Conservation (phyloP, 345 rosid genomes). For the Linum tenue region DNA sequence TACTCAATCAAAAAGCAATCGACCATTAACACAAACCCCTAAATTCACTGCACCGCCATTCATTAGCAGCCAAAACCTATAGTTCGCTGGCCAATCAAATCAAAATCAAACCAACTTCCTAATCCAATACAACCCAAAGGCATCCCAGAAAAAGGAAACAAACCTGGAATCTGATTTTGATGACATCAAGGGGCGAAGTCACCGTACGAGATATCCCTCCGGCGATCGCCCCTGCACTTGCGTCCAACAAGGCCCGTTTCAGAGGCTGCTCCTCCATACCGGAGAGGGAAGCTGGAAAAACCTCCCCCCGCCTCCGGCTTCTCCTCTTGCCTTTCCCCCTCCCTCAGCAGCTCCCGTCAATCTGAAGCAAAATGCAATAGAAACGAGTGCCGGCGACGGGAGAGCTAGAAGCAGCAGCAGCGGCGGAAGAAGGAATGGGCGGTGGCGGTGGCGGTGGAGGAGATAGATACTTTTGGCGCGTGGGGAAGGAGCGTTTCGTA, state of each 20-base stretch:
- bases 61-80: neutral
- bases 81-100: neutral
- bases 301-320: neutral
- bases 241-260: slow-evolving; percentile 56
- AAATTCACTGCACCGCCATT: neutral
- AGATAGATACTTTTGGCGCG: neutral
- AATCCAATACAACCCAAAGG: slow-evolving; percentile 1
- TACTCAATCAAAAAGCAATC: neutral
- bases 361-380: neutral
- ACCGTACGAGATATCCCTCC: slow-evolving; percentile 81
- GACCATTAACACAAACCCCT: neutral
- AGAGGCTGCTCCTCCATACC: slow-evolving; percentile 51
- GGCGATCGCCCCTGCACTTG: slow-evolving; percentile 66
- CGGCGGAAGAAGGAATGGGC: neutral
- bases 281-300: slow-evolving; percentile 15
- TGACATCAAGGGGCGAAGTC: slow-evolving; percentile 97
- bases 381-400: neutral
- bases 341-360: neutral
- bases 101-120: neutral
- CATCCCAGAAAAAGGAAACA: neutral
- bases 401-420: neutral
- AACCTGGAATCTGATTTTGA: slow-evolving; percentile 97
- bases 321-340: neutral
- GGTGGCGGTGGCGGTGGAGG: neutral
- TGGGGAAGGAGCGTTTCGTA: neutral